Evolutionary conservation across 1,284 basidiomycete species (phyloP), one percentile per base, ranked within the genome.

Genomic region (Malassezia slooffiae): DNA sequence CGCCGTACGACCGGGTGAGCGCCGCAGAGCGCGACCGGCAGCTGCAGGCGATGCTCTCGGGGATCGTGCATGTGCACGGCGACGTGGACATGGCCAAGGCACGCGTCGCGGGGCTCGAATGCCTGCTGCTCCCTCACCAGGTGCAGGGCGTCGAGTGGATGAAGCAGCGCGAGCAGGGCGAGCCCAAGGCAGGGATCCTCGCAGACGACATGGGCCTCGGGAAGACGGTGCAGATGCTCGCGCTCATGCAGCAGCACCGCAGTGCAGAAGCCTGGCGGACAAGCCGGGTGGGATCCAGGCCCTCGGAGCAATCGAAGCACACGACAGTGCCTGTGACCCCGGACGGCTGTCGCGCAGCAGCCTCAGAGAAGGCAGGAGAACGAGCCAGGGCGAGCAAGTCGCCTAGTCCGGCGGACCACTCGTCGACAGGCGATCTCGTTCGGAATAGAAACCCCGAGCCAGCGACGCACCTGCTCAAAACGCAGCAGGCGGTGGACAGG

Each of bases 141-240:
- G 75, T 91, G 11, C 72, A 82, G 38, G 85, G 86, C 16, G 77
- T 86, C 2, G 72, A 73, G 24, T 96, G 89, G 88, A 90, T 96
- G 86, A 75, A 75, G 23, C 78, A 82, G 24, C 76, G 89, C 15
- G 90, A 95, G 70, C 72, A 75, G 5, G 81, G 80, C 78, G 48
- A 41, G 6, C 79, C 81, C 56, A 74, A 69, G 21, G 89, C 89
- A 1, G 89, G 90, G 0, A 91, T 93, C 58, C 73, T 93, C 9
- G 88, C 89, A 0, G 88, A 48, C 24, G 46, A 48, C 31, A 88
- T 87, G 81, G 82, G 85, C 42, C 33, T 47, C 5, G 38, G 51
- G 3, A 90, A 93, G 72, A 95, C 88, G 0, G 84, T 91, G n/a
- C 89, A 93, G 63, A 85, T 84, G 0, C 73, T 93, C 6, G 78